Conservation (phyloP, 2,329 filamentous ascomycete genomes). For the Ophiocordyceps sinensis region DNA sequence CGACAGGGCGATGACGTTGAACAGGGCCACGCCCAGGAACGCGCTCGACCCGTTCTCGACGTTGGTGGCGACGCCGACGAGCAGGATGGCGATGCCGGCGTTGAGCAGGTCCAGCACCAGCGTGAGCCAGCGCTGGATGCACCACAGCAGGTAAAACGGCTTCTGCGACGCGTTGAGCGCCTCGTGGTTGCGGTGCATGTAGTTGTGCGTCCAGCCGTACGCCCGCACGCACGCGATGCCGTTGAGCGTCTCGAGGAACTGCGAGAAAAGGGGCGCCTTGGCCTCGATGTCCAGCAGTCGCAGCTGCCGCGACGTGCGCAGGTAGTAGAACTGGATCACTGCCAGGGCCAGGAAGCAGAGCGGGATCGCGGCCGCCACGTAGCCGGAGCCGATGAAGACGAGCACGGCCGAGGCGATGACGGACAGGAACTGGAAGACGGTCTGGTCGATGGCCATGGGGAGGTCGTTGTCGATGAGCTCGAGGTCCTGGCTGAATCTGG, state of each 20-base stretch:
- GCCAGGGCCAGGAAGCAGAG: constrained; percentile 11
- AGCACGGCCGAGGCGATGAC: constrained; percentile 18
- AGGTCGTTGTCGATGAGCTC: constrained; percentile 21
- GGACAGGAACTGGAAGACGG: constrained; percentile 8
- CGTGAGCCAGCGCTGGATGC: constrained; percentile 34
- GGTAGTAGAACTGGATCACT: constrained; percentile 15
- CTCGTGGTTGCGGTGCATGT: constrained; percentile 6
- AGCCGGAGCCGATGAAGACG: constrained; percentile 29
- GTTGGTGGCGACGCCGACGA: constrained; percentile 27
- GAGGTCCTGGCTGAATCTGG: constrained; percentile 27
- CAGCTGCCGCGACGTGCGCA: constrained; percentile 16
- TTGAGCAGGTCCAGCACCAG: constrained; percentile 31
- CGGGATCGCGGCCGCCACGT: constrained; percentile 31
- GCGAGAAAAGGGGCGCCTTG: constrained; percentile 14
- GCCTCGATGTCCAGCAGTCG: constrained; percentile 16
- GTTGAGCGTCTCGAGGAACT: constrained; percentile 12
- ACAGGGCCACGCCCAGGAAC: constrained; percentile 13
- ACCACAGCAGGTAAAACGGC: constrained; percentile 26
- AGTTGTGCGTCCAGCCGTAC: constrained; percentile 14
- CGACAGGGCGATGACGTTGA: constrained; percentile 15
- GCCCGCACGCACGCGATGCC: constrained; percentile 18
- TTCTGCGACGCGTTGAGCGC: constrained; percentile 19
- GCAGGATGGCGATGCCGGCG: constrained; percentile 27
- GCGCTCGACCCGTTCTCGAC: constrained; percentile 14
- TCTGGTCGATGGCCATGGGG: constrained; percentile 14